A percentile compares a stretch with the other conserved stretches of the same genome.
phyloP scores from a whole-genome alignment of 1,284 basidiomycete species.

The Trichosporon sp. region DNA sequence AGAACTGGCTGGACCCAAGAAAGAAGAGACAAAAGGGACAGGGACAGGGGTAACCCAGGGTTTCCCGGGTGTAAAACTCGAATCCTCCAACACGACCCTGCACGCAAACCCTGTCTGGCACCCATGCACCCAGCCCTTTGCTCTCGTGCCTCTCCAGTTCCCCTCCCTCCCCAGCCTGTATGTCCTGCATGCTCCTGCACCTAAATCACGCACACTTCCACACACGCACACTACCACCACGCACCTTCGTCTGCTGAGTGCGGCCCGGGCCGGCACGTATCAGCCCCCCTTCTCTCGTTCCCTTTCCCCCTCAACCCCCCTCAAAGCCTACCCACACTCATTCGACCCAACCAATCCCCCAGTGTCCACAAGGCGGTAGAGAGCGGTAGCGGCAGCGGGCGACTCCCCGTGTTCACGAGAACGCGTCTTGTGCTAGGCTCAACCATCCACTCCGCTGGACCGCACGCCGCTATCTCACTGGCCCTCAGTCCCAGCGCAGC shows the following conservation, averaged over 20 bases:
- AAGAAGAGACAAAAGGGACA: conserved; percentile 13
- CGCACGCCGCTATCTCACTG: not conserved
- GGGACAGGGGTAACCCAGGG: conserved; percentile 17
- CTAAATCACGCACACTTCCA: not conserved
- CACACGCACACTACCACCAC: not conserved
- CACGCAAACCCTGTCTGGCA: not conserved
- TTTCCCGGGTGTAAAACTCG: not conserved
- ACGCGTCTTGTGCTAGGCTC: not conserved
- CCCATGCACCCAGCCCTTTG: not conserved
- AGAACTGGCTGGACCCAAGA: conserved; percentile 12
- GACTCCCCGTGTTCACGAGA: conserved; percentile 17
- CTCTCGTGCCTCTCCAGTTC: not conserved
- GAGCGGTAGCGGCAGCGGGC: conserved; percentile 1
- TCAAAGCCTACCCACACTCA: conserved; percentile 6
- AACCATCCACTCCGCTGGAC: not conserved
- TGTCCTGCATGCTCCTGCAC: no score
- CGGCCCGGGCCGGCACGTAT: conserved; percentile 8
- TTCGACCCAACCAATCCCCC: not conserved
- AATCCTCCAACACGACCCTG: conserved; percentile 1
- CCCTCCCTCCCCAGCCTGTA: not conserved
- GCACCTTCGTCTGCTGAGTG: not conserved
- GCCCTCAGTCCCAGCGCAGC: not conserved
- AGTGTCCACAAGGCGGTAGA: not conserved
- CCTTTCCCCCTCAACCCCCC: not conserved
- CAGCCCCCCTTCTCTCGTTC: not conserved